Conservation (phyloP, 2,329 filamentous ascomycete species). For the Aspergillus versicolor region DNA sequence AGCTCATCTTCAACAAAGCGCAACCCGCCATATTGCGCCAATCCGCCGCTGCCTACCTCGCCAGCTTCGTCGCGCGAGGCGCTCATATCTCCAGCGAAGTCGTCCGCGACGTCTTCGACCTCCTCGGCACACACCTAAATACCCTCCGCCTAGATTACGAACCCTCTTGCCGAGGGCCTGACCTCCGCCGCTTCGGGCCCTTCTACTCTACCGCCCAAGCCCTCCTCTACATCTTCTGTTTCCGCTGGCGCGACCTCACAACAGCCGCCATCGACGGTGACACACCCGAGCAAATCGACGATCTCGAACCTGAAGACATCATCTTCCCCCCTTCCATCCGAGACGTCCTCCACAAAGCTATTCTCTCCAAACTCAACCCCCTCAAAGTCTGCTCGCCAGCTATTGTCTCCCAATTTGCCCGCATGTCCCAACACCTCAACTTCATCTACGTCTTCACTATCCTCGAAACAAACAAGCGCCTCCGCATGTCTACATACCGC, state of each 20-base stretch:
- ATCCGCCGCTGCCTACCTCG: slow-evolving; percentile 85
- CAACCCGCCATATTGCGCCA: slow-evolving; percentile 74
- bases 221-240: slow-evolving; percentile 93
- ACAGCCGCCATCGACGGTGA: slow-evolving; percentile 57
- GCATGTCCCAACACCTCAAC: slow-evolving; percentile 77
- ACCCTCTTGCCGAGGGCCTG: slow-evolving; percentile 73
- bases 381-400: slow-evolving; percentile 89
- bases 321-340: slow-evolving; percentile 74
- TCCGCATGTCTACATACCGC: slow-evolving; percentile 71
- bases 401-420: slow-evolving; percentile 90
- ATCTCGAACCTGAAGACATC: slow-evolving; percentile 66
- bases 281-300: slow-evolving; percentile 53
- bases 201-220: slow-evolving; percentile 91
- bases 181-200: slow-evolving; percentile 76
- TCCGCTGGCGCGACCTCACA: slow-evolving; percentile 89
- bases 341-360: slow-evolving; percentile 71
- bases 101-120: slow-evolving; percentile 78
- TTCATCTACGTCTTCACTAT: slow-evolving; percentile 88
- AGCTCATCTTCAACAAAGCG: slow-evolving; percentile 68
- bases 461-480: slow-evolving; percentile 87
- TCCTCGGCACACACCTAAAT: slow-evolving; percentile 76
- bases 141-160: slow-evolving; percentile 72
- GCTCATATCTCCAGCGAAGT: slow-evolving; percentile 73
- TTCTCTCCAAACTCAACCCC: slow-evolving; percentile 88
- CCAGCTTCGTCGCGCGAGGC: slow-evolving; percentile 89